Evolutionary conservation across 257 asterid genomes (phyloP).

Genomic region (Striga asiatica): DNA sequence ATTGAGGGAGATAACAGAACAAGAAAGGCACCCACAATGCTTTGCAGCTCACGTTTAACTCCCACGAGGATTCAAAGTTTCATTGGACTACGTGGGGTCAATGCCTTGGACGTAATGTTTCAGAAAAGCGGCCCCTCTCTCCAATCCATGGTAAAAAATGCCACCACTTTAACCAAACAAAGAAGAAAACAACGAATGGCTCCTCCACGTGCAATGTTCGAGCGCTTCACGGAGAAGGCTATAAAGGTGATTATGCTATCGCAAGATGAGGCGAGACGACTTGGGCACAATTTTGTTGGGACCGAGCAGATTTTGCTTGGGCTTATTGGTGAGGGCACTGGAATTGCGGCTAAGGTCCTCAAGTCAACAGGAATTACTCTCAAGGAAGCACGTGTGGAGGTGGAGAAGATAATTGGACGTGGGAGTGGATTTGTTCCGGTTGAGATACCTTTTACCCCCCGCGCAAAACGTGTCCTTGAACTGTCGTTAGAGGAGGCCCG

Average conservation of each 20-base stretch:
- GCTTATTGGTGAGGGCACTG: conserved; percentile 97
- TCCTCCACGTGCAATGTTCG: conserved; percentile 86
- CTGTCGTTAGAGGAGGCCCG: conserved; percentile 98
- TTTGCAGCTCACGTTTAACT: conserved; percentile 29
- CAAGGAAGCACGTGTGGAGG: conserved; percentile 98
- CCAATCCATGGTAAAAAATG: conserved; percentile 64
- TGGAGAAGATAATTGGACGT: conserved; percentile 93
- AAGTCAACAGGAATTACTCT: conserved; percentile 95
- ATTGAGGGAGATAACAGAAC: conserved; percentile 38
- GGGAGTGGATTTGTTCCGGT: conserved; percentile 98
- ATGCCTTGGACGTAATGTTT: conserved; percentile 51
- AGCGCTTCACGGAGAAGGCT: conserved; percentile 95
- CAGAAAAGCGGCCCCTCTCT: conserved; percentile 35
- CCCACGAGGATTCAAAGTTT: conserved; percentile 38
- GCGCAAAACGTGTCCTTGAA: conserved; percentile 92
- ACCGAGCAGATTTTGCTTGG: conserved; percentile 94
- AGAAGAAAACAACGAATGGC: conserved; percentile 36
- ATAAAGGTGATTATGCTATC: conserved; percentile 97
- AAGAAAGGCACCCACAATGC: conserved; percentile 39
- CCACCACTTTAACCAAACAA: conserved; percentile 30
- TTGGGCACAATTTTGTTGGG: conserved; percentile 95
- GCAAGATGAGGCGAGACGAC: conserved; percentile 96
- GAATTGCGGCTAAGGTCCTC: conserved; percentile 97
- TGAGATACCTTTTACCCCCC: conserved; percentile 98
- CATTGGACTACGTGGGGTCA: conserved; percentile 65